Conservation (phyloP, 805 yeast species). For the Lachancea cidri region DNA sequence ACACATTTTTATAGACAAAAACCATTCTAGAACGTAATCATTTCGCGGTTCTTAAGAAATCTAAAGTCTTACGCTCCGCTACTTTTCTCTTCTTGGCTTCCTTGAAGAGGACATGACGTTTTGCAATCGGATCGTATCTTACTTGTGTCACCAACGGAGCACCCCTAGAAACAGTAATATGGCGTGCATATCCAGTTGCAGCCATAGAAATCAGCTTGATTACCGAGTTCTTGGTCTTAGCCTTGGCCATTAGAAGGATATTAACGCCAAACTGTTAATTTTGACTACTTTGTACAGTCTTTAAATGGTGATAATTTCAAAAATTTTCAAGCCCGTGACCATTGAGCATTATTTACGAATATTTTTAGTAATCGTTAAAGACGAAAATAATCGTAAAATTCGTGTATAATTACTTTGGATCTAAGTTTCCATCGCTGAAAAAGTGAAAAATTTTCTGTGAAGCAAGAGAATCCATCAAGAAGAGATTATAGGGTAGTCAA, state of each 20-base stretch:
- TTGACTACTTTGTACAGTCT: no score
- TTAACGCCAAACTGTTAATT: not conserved
- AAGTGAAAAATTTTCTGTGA: not conserved
- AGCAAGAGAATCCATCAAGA: not conserved
- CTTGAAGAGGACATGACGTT: slow-evolving; percentile 85
- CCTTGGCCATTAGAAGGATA: slow-evolving; percentile 36
- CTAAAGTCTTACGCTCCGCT: slow-evolving; percentile 46
- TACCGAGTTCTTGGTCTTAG: slow-evolving; percentile 73
- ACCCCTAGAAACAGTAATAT: slow-evolving; percentile 75
- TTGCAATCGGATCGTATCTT: slow-evolving; percentile 81
- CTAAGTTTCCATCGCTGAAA: not conserved
- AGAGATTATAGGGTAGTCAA: not conserved
- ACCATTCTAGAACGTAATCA: no score
- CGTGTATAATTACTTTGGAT: no score
- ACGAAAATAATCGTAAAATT: no score
- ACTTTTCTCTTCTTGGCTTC: slow-evolving; percentile 86
- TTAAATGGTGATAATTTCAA: no score
- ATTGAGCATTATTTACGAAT: no score
- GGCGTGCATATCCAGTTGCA: slow-evolving; percentile 80
- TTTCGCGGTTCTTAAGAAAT: slow-evolving; percentile 38
- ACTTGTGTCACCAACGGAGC: slow-evolving; percentile 75
- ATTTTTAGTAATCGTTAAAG: no score
- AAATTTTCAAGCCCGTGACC: no score
- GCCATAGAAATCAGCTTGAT: slow-evolving; percentile 86
- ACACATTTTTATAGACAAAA: no score